Evolutionary conservation across 331 rosid genomes (phyloP), one percentile per base, ranked within the genome.

Genomic region (Spiraea crenata): DNA sequence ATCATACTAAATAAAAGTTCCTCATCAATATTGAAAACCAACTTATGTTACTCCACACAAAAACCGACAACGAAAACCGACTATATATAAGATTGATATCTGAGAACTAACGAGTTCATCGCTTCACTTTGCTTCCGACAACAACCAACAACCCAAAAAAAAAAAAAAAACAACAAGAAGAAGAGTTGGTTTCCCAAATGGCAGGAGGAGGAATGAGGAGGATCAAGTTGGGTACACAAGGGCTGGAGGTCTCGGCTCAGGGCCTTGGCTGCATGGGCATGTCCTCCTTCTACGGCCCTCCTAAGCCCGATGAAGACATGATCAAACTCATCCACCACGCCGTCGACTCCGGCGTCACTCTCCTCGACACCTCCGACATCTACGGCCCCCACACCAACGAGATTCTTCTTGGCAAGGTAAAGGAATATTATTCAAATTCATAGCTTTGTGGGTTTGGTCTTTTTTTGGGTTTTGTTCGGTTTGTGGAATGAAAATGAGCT

Each of bases 181-280:
- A 2, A 25, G 1, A 25, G 31, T 25, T 25, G 2, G 64, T 37
- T 15, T 20, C 4, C 64, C 16, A 20, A 17, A 85, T 88, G 93
- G 76, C 83, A 39, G 73, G 25, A 34, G 74, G 81, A 35, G 73
- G 20, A 37, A 83, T 83, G 6, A 77, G 82, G 2, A 85, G 85
- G 56, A 88, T 86, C 57, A 86, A 85, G 80, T 72, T 85, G 4
- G 96, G 96, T 0, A 87, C 87, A 12, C 77, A 82, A 11, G 97
- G 93, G 4, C 62, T 86, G 7, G 88, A 88, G 59, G 90, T 91
- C 2, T 85, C 93, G 0, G 70, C 65, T 4, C 96, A 85, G n/a
- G 92, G 91, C 59, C 88, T 88, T 0, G 93, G 96, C 0, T 89
- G 96, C 75, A 83, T 85, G 90, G 73, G 90, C 13, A 86, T 86